Evolutionary conservation across 2,329 filamentous ascomycete species (phyloP).

Genomic region (Dothideomycetidae sp.): DNA sequence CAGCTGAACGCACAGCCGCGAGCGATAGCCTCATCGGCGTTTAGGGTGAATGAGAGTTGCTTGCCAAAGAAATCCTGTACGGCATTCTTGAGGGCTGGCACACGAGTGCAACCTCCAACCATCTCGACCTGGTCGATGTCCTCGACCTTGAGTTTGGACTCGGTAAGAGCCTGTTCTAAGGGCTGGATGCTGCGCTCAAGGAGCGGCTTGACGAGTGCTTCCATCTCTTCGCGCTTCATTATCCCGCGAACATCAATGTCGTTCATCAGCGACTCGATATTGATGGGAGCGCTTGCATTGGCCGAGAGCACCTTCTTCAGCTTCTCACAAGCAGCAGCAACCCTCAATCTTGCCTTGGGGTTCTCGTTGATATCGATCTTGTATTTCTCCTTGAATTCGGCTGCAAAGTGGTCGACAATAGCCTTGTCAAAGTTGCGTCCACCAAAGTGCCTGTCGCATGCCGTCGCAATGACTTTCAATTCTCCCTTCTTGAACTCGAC

Average conservation of each 20-base stretch:
- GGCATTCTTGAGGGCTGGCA: conserved; percentile 79
- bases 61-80: conserved; percentile 90
- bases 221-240: conserved; percentile 87
- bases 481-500: conserved; percentile 97
- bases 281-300: conserved; percentile 82
- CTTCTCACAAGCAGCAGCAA: conserved; percentile 83
- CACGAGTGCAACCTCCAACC: conserved; percentile 86
- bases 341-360: conserved; percentile 76
- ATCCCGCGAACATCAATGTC: conserved; percentile 81
- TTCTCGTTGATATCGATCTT: conserved; percentile 91
- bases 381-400: conserved; percentile 95
- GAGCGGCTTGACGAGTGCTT: conserved; percentile 76
- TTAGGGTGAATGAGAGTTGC: conserved; percentile 84
- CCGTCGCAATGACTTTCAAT: conserved; percentile 79
- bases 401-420: conserved; percentile 82
- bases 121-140: conserved; percentile 92
- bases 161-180: conserved; percentile 82
- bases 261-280: conserved; percentile 98
- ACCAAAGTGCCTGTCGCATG: conserved; percentile 91
- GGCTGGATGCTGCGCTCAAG: conserved; percentile 58
- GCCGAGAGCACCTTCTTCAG: conserved; percentile 96
- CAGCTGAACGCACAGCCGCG: conserved; percentile 95
- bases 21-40: conserved; percentile 94
- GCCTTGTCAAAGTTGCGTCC: conserved; percentile 95
- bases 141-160: conserved; percentile 77